Evolutionary conservation across 148 eudicot genomes (phyloP).

Genomic region (Nepenthes gracilis): DNA sequence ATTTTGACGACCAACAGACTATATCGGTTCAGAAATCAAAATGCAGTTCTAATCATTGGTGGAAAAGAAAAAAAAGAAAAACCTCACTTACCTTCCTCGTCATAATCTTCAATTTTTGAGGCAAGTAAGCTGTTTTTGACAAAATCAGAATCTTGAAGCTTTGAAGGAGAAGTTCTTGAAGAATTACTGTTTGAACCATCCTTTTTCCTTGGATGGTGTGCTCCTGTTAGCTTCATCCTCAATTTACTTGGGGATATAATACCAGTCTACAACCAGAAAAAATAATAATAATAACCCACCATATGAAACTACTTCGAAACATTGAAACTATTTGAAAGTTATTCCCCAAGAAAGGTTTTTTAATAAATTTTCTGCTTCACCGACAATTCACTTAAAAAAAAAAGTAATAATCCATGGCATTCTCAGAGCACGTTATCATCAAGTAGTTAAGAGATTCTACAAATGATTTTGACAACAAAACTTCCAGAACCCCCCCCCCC

Average conservation of each 20-base stretch:
- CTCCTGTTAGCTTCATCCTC: constrained; percentile 80
- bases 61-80: background rate
- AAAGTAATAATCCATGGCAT: too few species aligned
- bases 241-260: constrained; percentile 86
- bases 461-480: too few species aligned
- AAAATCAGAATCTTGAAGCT: constrained; percentile 53
- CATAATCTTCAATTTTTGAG: constrained; percentile 33
- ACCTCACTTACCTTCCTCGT: constrained; percentile 38
- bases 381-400: too few species aligned
- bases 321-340: background rate
- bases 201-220: constrained; percentile 49
- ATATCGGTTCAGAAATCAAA: background rate
- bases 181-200: constrained; percentile 67
- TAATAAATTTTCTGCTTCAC: too few species aligned
- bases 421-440: too few species aligned
- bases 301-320: background rate
- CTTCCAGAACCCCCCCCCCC: too few species aligned
- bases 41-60: background rate
- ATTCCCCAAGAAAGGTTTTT: too few species aligned
- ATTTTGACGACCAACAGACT: background rate
- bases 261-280: constrained; percentile 33
- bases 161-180: constrained; percentile 78
- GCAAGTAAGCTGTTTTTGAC: constrained; percentile 55
- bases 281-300: background rate
- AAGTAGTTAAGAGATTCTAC: too few species aligned